These are phyloP conservation scores for Persicaria tinctoria DNA, from an alignment of 148 eudicot genomes.

Conservation along the genomic window DNA sequence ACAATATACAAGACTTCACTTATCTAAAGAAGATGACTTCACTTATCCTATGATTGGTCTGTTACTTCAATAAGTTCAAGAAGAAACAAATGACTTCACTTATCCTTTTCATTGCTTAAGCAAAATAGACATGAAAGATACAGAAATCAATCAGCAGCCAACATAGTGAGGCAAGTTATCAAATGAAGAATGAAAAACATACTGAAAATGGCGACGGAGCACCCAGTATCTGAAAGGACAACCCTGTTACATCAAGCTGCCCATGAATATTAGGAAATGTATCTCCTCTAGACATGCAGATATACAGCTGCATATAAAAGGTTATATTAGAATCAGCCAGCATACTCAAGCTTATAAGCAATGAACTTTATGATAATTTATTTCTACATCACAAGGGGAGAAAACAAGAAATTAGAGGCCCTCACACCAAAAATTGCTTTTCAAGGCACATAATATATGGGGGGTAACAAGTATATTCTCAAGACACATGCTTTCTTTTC, in stretches of 20 bases:
- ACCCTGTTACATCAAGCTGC: slow-evolving; percentile 84
- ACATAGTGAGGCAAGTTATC: not conserved
- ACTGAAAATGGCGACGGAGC: slow-evolving; percentile 85
- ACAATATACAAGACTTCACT: not conserved
- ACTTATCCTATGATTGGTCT: not conserved
- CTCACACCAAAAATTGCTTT: not conserved
- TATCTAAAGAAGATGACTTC: not conserved
- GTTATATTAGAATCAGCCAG: not conserved
- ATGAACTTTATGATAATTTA: not conserved
- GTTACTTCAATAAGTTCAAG: not conserved
- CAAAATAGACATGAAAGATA: slow-evolving; percentile 1
- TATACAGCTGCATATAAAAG: slow-evolving; percentile 56
- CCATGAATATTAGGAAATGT: slow-evolving; percentile 90
- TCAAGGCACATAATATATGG: not conserved
- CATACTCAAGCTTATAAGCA: not conserved
- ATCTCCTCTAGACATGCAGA: slow-evolving; percentile 94
- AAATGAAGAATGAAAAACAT: slow-evolving; percentile 23
- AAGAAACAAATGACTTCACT: not conserved
- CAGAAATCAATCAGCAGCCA: slow-evolving; percentile 1
- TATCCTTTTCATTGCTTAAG: not conserved
- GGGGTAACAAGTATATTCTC: not conserved
- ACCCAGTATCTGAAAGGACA: slow-evolving; percentile 81
- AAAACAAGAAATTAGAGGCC: not conserved
- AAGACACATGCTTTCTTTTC: not conserved
- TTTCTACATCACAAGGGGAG: not conserved